Percentiles rank a stretch among this genome's conserved stretches.
Evolutionary conservation across 2,329 filamentous ascomycete genomes (phyloP).

Genomic region (Penicillium sp.): DNA sequence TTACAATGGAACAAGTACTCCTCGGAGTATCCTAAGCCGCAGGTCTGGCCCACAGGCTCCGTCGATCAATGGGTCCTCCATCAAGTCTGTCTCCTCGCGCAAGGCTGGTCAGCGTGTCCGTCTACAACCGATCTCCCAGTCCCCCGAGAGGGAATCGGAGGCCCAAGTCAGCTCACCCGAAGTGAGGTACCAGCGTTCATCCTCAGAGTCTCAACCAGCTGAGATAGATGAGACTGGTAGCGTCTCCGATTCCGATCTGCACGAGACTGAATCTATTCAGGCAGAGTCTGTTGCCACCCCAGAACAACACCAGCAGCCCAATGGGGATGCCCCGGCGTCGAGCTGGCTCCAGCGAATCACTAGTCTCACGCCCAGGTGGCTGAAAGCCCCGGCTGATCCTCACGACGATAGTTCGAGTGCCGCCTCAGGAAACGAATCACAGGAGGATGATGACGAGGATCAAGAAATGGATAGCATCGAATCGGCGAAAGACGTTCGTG

Average conservation of each 20-base stretch:
- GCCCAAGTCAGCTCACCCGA: slow-evolving; percentile 14
- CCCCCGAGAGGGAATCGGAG: slow-evolving; percentile 23
- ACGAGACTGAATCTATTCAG: slow-evolving; percentile 14
- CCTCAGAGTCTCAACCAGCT: slow-evolving; percentile 1
- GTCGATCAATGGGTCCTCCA: slow-evolving; percentile 11
- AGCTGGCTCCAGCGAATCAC: slow-evolving; percentile 40
- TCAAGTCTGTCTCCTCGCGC: slow-evolving; percentile 17
- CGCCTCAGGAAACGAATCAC: slow-evolving; percentile 15
- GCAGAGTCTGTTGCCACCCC: slow-evolving; percentile 24
- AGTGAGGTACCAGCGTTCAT: not conserved
- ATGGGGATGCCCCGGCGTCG: slow-evolving; percentile 25
- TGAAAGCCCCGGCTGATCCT: slow-evolving; percentile 30
- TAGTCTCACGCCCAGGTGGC: slow-evolving; percentile 35
- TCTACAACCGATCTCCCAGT: slow-evolving; percentile 25
- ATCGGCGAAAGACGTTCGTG: slow-evolving; percentile 13
- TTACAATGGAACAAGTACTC: slow-evolving; percentile 37
- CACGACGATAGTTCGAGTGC: slow-evolving; percentile 19
- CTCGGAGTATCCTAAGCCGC: slow-evolving; percentile 22
- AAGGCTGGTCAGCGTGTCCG: slow-evolving; percentile 20
- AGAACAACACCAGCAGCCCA: slow-evolving; percentile 13
- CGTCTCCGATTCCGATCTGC: slow-evolving; percentile 14
- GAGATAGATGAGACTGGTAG: slow-evolving; percentile 10
- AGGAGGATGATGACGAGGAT: slow-evolving; percentile 18
- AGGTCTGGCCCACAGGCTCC: slow-evolving; percentile 13
- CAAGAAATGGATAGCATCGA: slow-evolving; percentile 15